Evolutionary conservation across 495 filamentous ascomycete species (phyloP), one percentile per base, ranked within the genome.

Genomic region (Penicillium alfredii): DNA sequence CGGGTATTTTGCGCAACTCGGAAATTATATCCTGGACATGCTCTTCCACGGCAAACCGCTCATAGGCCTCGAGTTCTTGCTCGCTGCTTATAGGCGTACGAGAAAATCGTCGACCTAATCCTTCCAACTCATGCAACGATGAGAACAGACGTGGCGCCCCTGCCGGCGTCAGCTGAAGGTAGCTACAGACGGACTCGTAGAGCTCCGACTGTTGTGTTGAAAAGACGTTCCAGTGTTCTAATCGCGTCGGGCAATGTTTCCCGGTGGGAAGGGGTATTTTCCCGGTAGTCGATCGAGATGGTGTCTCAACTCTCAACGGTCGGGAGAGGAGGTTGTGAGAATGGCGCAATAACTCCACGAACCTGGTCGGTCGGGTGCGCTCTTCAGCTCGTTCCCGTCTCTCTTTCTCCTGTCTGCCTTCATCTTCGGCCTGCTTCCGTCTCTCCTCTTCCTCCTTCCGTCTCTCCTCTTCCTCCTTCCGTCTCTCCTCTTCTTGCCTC

Each of bases 281-380:
- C 14, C 54, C 56, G 30, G 42, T 51, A 22, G 56, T 68, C 16
- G 51, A 66, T 40, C 42, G 39, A 52, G 44, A 65, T 25, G 48
- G 45, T 10, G 23, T 21, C 28, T 31, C 35, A n/a, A 44, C 50
- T 50, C 38, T 35, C 18, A 58, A 27, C 8, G 33, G 45, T 7
- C 44, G 35, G 6, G 43, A 68, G 24, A 68, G 41, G 11, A 63
- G 40, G 33, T 53, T 39, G 26, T 68, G 56, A 36, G 55, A 63
- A 25, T 44, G 28, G 29, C 30, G 42, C 24, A 68, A 42, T 6
- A 23, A 21, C 8, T 35, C 21, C 21, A 23, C 9, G 9, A 23
- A 23, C 5, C 6, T 23, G 21, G 21, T 23, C 9, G 6, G 21
- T 23, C 21, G 21, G 21, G 5, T 23, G 21, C 21, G 21, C 21